A percentile compares a stretch with the other conserved stretches of the same genome.
phyloP scores from a whole-genome alignment of 306 rosid species.

The Quercus wislizeni region DNA sequence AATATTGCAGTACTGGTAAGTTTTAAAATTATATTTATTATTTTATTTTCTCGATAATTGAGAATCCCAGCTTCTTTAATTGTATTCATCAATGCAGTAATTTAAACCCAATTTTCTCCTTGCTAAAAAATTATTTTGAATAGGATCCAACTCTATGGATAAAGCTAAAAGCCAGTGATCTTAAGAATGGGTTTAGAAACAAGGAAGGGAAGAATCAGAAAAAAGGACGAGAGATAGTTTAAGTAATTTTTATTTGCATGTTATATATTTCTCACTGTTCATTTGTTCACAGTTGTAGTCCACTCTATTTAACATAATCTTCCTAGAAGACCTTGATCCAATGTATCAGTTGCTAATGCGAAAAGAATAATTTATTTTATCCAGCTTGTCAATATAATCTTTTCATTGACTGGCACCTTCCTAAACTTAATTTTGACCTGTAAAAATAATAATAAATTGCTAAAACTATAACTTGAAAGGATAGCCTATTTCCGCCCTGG shows the following conservation, averaged over 20 bases:
- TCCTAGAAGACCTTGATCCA: too few relatives aligned
- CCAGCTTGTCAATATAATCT: background rate
- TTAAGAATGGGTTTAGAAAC: too few relatives aligned
- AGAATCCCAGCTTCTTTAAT: background rate
- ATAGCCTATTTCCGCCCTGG: background rate
- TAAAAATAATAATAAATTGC: background rate
- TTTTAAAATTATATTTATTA: slow-evolving; percentile 17
- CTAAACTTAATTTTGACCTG: background rate
- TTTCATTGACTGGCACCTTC: background rate
- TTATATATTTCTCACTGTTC: too few relatives aligned
- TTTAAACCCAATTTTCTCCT: background rate
- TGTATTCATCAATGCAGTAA: background rate
- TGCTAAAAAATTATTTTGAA: background rate
- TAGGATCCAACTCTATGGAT: background rate
- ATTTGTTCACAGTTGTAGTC: too few relatives aligned
- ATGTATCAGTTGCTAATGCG: too few relatives aligned
- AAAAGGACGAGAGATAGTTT: too few relatives aligned
- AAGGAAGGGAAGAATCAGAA: too few relatives aligned
- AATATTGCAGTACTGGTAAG: slow-evolving; percentile 73
- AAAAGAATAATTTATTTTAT: too few relatives aligned
- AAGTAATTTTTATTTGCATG: too few relatives aligned
- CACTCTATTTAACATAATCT: too few relatives aligned
- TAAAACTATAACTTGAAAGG: background rate
- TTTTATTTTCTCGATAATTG: slow-evolving; percentile 15
- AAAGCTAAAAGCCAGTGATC: too few relatives aligned